phyloP scores from a whole-genome alignment of 148 eudicot species.

The Rheum nobile region DNA sequence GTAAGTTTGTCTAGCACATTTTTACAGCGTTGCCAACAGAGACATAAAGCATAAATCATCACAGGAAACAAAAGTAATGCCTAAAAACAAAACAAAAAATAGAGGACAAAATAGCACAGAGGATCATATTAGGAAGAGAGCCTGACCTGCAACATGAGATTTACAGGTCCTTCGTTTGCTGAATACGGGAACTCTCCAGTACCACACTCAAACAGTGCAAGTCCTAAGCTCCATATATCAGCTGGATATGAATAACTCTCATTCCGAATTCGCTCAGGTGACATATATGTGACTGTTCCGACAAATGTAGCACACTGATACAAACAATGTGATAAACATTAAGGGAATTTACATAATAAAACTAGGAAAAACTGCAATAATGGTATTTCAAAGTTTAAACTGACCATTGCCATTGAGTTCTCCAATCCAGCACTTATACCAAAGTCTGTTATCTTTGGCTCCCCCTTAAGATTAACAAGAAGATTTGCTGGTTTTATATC shows the following conservation, averaged over 20 bases:
- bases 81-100: no score
- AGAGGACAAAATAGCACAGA: background rate
- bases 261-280: slow-evolving; percentile 92
- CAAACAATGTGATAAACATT: background rate
- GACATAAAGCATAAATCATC: background rate
- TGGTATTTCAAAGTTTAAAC: slow-evolving; percentile 10
- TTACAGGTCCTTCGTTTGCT: slow-evolving; percentile 86
- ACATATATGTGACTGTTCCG: slow-evolving; percentile 97
- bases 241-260: slow-evolving; percentile 95
- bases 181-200: slow-evolving; percentile 88
- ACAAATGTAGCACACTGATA: slow-evolving; percentile 93
- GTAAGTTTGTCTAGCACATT: background rate
- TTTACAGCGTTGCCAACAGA: background rate
- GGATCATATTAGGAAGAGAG: background rate
- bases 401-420: slow-evolving; percentile 93
- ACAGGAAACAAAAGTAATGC: background rate
- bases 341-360: background rate
- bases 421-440: slow-evolving; percentile 99
- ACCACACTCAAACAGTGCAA: slow-evolving; percentile 93
- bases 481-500: slow-evolving; percentile 98
- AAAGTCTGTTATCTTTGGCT: slow-evolving; percentile 95
- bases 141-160: slow-evolving; percentile 85
- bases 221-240: slow-evolving; percentile 99
- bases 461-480: slow-evolving; percentile 89
- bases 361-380: background rate